phyloP scores from a whole-genome alignment of 2,329 filamentous ascomycete species.

The Emergomyces orientalis region DNA sequence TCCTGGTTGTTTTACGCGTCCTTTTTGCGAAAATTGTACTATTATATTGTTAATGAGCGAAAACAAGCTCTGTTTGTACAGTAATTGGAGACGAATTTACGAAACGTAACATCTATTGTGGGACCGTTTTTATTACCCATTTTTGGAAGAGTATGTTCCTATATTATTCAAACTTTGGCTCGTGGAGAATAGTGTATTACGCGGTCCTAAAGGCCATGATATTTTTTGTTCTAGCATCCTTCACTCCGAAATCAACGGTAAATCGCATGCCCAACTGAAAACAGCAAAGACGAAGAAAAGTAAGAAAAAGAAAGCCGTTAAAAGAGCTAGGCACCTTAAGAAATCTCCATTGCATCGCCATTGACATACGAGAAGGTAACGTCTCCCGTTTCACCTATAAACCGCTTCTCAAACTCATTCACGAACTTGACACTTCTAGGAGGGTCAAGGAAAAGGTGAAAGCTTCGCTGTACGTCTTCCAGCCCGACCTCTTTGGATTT shows the following conservation, averaged over 20 bases:
- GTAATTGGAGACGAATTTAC: background rate
- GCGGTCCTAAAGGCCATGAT: background rate
- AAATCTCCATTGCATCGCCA: constrained; percentile 62
- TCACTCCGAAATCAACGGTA: constrained; percentile 1
- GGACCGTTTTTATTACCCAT: background rate
- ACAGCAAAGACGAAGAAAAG: background rate
- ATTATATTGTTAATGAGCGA: background rate
- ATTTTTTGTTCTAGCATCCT: constrained; percentile 1
- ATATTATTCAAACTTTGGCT: background rate
- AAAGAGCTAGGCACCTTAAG: constrained; percentile 31
- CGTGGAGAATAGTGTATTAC: background rate
- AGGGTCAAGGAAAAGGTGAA: constrained; percentile 88
- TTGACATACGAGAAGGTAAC: constrained; percentile 57
- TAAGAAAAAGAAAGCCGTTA: background rate
- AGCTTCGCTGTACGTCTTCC: constrained; percentile 87
- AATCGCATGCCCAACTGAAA: background rate
- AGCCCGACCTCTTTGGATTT: constrained; percentile 73
- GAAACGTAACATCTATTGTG: background rate
- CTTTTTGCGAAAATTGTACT: background rate
- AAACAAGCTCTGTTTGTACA: background rate
- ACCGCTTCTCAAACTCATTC: constrained; percentile 75
- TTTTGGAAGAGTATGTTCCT: background rate
- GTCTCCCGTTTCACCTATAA: constrained; percentile 77
- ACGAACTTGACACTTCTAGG: constrained; percentile 84
- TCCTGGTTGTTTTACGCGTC: background rate